A percentile compares a stretch with the other conserved stretches of the same genome.
Evolutionary conservation across 2,329 filamentous ascomycete species (phyloP).

Genomic region (Arthrobotrys sphaeroides): DNA sequence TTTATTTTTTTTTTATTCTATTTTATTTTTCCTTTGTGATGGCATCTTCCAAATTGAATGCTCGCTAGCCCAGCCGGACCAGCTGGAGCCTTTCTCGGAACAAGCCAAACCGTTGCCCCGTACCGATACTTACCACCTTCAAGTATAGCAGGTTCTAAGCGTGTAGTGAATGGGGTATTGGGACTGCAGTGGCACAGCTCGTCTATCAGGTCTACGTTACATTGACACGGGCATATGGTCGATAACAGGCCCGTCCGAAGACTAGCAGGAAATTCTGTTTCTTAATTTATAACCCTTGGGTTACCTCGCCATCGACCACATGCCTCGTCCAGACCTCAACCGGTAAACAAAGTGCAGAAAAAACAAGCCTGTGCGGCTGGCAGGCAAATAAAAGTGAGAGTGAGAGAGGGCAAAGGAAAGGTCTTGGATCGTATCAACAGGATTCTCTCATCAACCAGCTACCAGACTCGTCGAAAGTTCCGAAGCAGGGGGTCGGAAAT

Average conservation of each 20-base stretch:
- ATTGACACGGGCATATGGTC: constrained; percentile 2
- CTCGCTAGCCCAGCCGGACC: too few relatives aligned
- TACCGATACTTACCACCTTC: too few relatives aligned
- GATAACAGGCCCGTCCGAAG: neutral
- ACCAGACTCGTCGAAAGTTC: constrained; percentile 36
- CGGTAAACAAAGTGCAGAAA: neutral
- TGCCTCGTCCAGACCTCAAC: neutral
- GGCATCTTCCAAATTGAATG: too few relatives aligned
- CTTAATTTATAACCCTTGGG: constrained; percentile 44
- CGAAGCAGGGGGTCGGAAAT: constrained; percentile 28
- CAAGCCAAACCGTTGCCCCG: too few relatives aligned
- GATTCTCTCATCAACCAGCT: constrained; percentile 21
- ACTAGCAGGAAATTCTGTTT: constrained; percentile 2
- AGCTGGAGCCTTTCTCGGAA: too few relatives aligned
- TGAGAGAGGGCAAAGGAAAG: neutral
- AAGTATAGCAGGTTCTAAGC: too few relatives aligned
- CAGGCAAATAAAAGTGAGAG: neutral
- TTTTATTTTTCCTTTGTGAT: neutral
- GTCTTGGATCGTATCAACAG: constrained; percentile 9
- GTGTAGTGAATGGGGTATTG: neutral
- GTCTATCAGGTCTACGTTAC: neutral
- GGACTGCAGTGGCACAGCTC: neutral
- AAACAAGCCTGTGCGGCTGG: constrained; percentile 26
- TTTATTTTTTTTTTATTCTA: neutral
- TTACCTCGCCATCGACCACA: constrained; percentile 21